Evolutionary conservation across 768 basidiomycete species (phyloP), one percentile per base, ranked within the genome.

Genomic region (Pleurotus tuoliensis): DNA sequence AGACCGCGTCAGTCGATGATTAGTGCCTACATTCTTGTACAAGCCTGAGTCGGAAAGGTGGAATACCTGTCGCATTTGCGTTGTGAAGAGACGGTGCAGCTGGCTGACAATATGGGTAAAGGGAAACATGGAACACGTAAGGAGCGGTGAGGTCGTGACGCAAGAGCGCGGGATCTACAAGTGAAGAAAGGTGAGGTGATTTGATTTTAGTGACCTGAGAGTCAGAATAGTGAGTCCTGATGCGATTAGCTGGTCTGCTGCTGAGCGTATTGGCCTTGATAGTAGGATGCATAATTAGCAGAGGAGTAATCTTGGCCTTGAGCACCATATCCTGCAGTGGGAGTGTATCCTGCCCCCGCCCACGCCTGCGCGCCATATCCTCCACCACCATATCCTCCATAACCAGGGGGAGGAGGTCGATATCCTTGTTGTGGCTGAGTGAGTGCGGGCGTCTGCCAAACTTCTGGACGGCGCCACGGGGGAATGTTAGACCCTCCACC

Each of bases 391-490:
- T 80, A 82, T 27, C 76, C 74, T 30, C 76, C 73, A 60, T 86
- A 86, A 22, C 77, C 76, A 15, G 69, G 64, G 70, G 87, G 88
- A 51, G 86, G 87, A 30, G 89, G 88, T 56, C 88, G 82, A 73
- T 82, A 88, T 52, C 84, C 86, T 61, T 81, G 76, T 62, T 82
- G 79, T 56, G 79, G 80, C 48, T 77, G 78, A 57, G 66, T 67
- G 47, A 76, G 79, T 61, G 73, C 63, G 40, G 77, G 76, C 57
- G 85, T 82, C 61, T 86, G 83, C 92, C 92, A 94, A 54, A 85
- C 83, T 71, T 94, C 92, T 4, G 92, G 92, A 59, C 90, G 88
- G 66, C 92, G 89, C 92, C 92, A 94, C 25, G 92, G 92, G 66
- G 92, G 92, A 57, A 93, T 81, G 65, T 87, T 91, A 48, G 88